A percentile compares a stretch with the other conserved stretches of the same genome.
Conservation (phyloP, 371 early-diverging fungal genomes). For the Zychaea mexicana region DNA sequence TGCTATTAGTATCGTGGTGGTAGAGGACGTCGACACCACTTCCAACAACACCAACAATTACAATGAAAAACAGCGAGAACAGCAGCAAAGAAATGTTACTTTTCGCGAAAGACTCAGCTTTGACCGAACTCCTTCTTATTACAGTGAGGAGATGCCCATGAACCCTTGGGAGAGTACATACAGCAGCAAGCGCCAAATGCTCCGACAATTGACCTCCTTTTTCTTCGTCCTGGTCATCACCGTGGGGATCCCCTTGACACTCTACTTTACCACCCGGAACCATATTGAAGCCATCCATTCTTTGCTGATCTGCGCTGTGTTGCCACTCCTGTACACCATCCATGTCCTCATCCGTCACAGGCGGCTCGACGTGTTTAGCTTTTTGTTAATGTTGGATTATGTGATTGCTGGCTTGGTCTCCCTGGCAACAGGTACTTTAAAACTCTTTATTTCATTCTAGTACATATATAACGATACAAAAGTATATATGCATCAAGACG, state of each 20-base stretch:
- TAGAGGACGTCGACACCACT: too few species aligned
- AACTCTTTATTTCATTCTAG: background rate
- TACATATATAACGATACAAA: background rate
- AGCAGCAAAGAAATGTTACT: background rate
- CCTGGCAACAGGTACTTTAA: constrained; percentile 20
- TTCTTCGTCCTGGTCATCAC: constrained; percentile 1
- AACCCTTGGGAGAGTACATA: background rate
- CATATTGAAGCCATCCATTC: constrained; percentile 15
- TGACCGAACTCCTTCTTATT: background rate
- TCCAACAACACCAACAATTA: too few species aligned
- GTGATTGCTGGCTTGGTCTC: constrained; percentile 43
- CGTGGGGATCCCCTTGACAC: constrained; percentile 17
- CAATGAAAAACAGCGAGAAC: background rate
- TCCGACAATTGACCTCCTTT: background rate
- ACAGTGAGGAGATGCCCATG: background rate
- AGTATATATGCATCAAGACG: background rate
- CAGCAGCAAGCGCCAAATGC: background rate
- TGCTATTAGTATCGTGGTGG: background rate
- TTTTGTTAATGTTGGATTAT: constrained; percentile 38
- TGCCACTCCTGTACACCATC: constrained; percentile 32
- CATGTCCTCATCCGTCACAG: constrained; percentile 19
- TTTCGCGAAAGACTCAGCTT: background rate
- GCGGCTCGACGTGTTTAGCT: constrained; percentile 40
- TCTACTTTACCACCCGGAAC: constrained; percentile 17
- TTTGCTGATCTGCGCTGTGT: constrained; percentile 26